A percentile compares a stretch with the other conserved stretches of the same genome.
Evolutionary conservation across 2,329 filamentous ascomycete species (phyloP).

Genomic region (Epichloe brachyelytri): DNA sequence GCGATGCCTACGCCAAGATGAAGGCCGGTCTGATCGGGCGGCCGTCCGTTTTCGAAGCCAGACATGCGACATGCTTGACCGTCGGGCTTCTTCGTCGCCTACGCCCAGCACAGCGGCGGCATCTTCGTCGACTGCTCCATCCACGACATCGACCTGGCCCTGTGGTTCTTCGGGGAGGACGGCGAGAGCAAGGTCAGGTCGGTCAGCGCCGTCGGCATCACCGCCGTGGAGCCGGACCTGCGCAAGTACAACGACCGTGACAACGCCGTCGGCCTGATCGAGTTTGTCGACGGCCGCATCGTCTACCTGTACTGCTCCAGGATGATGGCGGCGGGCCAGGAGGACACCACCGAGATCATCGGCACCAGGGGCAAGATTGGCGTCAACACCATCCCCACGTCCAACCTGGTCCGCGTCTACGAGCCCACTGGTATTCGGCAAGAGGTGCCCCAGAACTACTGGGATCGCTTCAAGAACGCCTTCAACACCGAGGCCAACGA

Average conservation of each 20-base stretch:
- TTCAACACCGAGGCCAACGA: conserved; percentile 53
- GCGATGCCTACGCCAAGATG: conserved; percentile 42
- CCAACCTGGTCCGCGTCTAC: conserved; percentile 42
- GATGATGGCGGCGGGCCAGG: conserved; percentile 57
- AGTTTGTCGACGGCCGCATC: conserved; percentile 51
- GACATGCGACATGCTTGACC: conserved; percentile 55
- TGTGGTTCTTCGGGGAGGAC: conserved; percentile 19
- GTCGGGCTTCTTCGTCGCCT: conserved; percentile 53
- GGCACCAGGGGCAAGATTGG: conserved; percentile 51
- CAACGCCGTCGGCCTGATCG: conserved; percentile 39
- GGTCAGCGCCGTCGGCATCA: conserved; percentile 17
- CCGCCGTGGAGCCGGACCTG: conserved; percentile 15
- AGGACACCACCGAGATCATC: conserved; percentile 55
- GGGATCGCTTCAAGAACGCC: conserved; percentile 47
- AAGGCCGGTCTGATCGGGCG: conserved; percentile 42
- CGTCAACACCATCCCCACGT: conserved; percentile 44
- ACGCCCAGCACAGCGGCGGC: conserved; percentile 51
- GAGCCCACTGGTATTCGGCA: conserved; percentile 33
- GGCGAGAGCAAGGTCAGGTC: conserved; percentile 12
- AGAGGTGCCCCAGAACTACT: conserved; percentile 50
- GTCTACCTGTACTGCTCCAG: conserved; percentile 50
- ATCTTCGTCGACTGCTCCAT: conserved; percentile 60
- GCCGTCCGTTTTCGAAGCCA: conserved; percentile 50
- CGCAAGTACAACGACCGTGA: conserved; percentile 16
- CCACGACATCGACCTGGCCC: conserved; percentile 42